phyloP scores from a whole-genome alignment of 257 asterid genomes.

The Linaria vulgaris region DNA sequence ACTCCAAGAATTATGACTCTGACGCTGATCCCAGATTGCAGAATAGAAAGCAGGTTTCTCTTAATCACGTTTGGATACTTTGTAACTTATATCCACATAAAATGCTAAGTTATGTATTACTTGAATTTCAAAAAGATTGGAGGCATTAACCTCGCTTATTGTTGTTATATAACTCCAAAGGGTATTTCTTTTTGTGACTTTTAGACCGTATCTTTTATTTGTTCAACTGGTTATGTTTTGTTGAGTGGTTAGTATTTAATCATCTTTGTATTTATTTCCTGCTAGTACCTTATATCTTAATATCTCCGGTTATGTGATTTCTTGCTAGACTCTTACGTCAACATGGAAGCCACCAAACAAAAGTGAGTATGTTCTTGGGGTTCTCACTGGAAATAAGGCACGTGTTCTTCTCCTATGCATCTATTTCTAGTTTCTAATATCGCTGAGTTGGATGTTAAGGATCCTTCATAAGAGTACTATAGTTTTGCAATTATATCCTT shows the following conservation, averaged over 20 bases:
- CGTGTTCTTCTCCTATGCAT: constrained; percentile 23
- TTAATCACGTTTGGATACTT: background rate
- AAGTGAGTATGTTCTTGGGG: constrained; percentile 62
- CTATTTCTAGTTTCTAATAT: constrained; percentile 17
- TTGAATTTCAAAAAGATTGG: no score
- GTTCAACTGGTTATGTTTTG: no score
- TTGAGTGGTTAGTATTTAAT: constrained; percentile 15
- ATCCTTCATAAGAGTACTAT: constrained; percentile 15
- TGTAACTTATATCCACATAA: background rate
- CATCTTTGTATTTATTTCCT: constrained; percentile 28
- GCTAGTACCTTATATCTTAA: constrained; percentile 48
- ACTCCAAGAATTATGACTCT: constrained; percentile 62
- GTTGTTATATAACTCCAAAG: background rate
- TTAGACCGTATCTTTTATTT: background rate
- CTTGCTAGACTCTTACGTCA: constrained; percentile 55
- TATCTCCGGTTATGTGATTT: constrained; percentile 26
- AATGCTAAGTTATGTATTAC: no score
- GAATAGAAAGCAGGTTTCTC: constrained; percentile 60
- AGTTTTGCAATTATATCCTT: constrained; percentile 16
- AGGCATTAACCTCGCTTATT: no score
- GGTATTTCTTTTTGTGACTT: background rate
- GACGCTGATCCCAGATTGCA: constrained; percentile 39
- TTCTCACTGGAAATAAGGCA: constrained; percentile 75
- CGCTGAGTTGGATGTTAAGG: no score
- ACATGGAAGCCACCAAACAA: constrained; percentile 56